phyloP scores from a whole-genome alignment of 805 yeast genomes.

The Sporopachydermia lactativora region DNA sequence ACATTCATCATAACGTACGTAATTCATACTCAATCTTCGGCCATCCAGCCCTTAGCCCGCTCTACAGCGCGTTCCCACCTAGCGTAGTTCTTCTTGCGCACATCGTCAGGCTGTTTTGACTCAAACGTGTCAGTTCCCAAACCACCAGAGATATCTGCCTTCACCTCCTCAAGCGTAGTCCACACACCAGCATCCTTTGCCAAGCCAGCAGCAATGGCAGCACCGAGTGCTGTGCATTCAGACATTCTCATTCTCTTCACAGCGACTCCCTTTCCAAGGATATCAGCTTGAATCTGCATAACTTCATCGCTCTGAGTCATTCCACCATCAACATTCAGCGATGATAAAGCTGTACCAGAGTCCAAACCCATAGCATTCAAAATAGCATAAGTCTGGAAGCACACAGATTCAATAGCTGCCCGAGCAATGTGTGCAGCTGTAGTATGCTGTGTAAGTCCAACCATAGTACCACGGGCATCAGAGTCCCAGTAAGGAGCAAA shows the following conservation, averaged over 20 bases:
- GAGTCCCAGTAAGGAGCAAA: constrained; percentile 96
- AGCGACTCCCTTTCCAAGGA: constrained; percentile 74
- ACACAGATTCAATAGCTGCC: constrained; percentile 91
- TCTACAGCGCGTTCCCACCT: constrained; percentile 80
- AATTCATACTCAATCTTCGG: constrained; percentile 5
- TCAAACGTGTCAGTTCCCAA: constrained; percentile 11
- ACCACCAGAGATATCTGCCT: constrained; percentile 6
- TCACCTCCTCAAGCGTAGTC: constrained; percentile 61
- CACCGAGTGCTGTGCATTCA: constrained; percentile 93
- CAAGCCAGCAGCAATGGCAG: constrained; percentile 91
- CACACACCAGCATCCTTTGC: constrained; percentile 51
- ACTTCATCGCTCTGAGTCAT: constrained; percentile 85
- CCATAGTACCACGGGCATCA: constrained; percentile 81
- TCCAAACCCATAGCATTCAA: constrained; percentile 82
- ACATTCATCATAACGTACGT: too few species aligned
- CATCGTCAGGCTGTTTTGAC: constrained; percentile 34
- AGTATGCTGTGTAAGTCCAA: constrained; percentile 89
- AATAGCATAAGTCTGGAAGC: constrained; percentile 86
- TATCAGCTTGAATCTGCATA: constrained; percentile 88
- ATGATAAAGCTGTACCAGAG: constrained; percentile 44
- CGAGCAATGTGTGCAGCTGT: constrained; percentile 84
- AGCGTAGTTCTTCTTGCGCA: constrained; percentile 49
- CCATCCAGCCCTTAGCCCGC: constrained; percentile 72
- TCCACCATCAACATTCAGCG: constrained; percentile 76
- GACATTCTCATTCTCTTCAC: constrained; percentile 70